Percentiles rank a stretch among this genome's conserved stretches.
phyloP scores from a whole-genome alignment of 2,329 filamentous ascomycete genomes.

The Cyphellophora europaea region DNA sequence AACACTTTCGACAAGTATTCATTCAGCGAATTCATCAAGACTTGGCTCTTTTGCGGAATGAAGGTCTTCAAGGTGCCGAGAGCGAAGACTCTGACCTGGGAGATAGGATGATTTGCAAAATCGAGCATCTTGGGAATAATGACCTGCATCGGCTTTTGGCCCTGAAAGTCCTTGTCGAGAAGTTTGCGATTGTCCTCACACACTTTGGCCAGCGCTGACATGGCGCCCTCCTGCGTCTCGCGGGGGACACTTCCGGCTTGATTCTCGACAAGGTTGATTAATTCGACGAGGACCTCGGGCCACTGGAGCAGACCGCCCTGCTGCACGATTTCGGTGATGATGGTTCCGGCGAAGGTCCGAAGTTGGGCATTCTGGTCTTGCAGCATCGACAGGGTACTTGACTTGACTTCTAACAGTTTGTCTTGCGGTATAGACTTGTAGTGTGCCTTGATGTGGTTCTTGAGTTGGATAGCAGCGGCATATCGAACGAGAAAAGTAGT shows the following conservation, averaged over 20 bases:
- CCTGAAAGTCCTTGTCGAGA: constrained; percentile 78
- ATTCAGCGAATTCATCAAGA: constrained; percentile 72
- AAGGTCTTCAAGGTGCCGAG: constrained; percentile 86
- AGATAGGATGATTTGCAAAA: constrained; percentile 65
- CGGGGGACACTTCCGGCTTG: constrained; percentile 55
- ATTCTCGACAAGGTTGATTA: constrained; percentile 71
- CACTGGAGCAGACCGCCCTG: constrained; percentile 79
- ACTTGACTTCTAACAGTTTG: constrained; percentile 68
- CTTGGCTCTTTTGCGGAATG: constrained; percentile 72
- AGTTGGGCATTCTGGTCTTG: constrained; percentile 77
- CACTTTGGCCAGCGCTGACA: constrained; percentile 87
- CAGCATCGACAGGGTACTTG: constrained; percentile 66
- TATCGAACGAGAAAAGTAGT: constrained; percentile 70
- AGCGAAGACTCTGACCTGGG: constrained; percentile 71
- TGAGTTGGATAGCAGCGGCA: constrained; percentile 86
- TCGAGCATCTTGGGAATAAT: constrained; percentile 85
- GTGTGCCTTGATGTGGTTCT: constrained; percentile 74
- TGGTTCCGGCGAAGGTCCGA: constrained; percentile 80
- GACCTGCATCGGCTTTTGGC: constrained; percentile 76
- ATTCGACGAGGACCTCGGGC: constrained; percentile 79
- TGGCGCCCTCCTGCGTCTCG: constrained; percentile 81
- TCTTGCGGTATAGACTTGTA: constrained; percentile 67
- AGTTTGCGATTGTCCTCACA: constrained; percentile 91
- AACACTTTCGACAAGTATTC: constrained; percentile 76
- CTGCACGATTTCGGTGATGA: constrained; percentile 84